Percentiles rank a stretch among this genome's conserved stretches.
Evolutionary conservation across 495 filamentous ascomycete genomes (phyloP).

Genomic region (Thermothielavioides terrestris): DNA sequence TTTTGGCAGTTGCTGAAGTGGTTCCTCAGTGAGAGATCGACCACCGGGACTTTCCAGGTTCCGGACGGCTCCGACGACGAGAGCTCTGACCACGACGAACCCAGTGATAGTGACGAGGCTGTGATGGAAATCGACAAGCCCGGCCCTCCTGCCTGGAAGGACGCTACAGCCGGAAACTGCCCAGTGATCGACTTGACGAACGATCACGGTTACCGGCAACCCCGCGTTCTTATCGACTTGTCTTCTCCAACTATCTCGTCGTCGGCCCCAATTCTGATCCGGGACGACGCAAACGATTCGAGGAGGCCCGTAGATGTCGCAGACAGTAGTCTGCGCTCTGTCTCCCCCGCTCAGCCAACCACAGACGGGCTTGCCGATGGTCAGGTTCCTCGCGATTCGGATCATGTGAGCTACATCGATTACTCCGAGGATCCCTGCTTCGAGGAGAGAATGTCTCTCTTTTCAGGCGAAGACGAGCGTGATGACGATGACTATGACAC

Average conservation of each 20-base stretch:
- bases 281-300: neutral
- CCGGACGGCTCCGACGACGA: conserved; percentile 23
- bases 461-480: no score
- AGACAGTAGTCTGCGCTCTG: neutral
- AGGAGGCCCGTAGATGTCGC: neutral
- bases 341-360: neutral
- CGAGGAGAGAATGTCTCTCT: no score
- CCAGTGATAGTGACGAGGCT: conserved; percentile 1
- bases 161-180: neutral
- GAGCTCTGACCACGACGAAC: conserved; percentile 1
- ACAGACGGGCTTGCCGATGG: no score
- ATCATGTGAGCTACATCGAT: no score
- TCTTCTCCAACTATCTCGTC: conserved; percentile 9
- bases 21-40: neutral
- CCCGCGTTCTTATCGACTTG: conserved; percentile 12
- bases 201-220: neutral
- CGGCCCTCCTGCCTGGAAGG: neutral
- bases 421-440: no score
- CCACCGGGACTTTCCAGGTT: conserved; percentile 19
- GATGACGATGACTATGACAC: neutral
- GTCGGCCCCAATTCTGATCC: neutral
- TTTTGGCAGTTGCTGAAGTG: neutral
- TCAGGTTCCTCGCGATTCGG: no score
- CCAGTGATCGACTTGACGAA: conserved; percentile 13
- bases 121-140: neutral